Evolutionary conservation across 805 yeast species (phyloP).

Genomic region (Sungouiozyma intestinalis): DNA sequence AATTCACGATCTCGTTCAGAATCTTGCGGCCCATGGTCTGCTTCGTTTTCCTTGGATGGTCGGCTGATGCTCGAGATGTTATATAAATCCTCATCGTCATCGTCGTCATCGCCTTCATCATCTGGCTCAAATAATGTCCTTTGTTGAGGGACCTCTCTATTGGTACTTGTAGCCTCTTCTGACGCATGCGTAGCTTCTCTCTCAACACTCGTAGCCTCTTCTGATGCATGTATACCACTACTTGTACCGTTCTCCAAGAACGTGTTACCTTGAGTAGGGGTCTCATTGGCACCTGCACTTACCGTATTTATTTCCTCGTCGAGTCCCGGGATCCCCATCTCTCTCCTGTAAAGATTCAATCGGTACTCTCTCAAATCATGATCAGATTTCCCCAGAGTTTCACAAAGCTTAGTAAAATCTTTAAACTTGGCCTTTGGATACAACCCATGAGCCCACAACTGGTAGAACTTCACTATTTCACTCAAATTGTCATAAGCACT

Average conservation of each 20-base stretch:
- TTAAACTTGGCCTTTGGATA: slow-evolving; percentile 72
- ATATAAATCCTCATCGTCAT: too few relatives aligned
- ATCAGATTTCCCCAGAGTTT: slow-evolving; percentile 37
- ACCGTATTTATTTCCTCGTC: slow-evolving; percentile 3
- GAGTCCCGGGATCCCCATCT: slow-evolving; percentile 16
- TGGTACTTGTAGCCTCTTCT: too few relatives aligned
- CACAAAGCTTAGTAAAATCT: slow-evolving; percentile 51
- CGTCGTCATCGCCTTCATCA: neutral
- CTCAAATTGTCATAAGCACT: slow-evolving; percentile 21
- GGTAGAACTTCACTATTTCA: slow-evolving; percentile 44
- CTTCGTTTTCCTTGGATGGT: too few relatives aligned
- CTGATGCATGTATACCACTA: too few relatives aligned
- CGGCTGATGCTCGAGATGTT: too few relatives aligned
- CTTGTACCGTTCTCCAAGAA: too few relatives aligned
- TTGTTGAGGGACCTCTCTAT: too few relatives aligned
- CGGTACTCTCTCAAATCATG: slow-evolving; percentile 35
- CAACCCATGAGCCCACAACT: slow-evolving; percentile 64
- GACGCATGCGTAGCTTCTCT: too few relatives aligned
- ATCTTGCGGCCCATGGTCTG: too few relatives aligned
- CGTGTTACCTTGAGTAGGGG: neutral
- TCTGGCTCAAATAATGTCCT: neutral
- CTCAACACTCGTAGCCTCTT: too few relatives aligned
- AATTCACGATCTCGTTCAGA: too few relatives aligned
- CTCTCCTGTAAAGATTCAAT: slow-evolving; percentile 31
- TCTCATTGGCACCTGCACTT: neutral